These are phyloP conservation scores for Helminthosporium solani DNA, from an alignment of 2,329 filamentous ascomycete genomes.

Conservation along the genomic window DNA sequence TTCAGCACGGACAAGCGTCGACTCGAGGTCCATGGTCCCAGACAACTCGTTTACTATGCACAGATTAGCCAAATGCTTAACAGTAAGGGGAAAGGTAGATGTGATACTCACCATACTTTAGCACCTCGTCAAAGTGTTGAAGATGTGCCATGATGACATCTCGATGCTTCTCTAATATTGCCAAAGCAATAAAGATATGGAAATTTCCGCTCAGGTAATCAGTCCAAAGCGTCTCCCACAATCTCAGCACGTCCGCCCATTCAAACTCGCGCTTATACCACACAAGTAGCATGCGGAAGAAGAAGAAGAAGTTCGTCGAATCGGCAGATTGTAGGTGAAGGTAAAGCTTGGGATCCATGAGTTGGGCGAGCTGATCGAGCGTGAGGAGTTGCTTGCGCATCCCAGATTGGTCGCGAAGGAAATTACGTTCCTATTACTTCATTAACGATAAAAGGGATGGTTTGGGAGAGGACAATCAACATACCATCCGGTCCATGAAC, in stretches of 20 bases:
- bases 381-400: constrained; percentile 92
- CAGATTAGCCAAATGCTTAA: background rate
- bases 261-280: constrained; percentile 99
- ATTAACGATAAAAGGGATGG: constrained; percentile 8
- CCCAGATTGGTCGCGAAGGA: constrained; percentile 89
- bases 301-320: constrained; percentile 99
- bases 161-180: constrained; percentile 93
- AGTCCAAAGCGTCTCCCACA: constrained; percentile 96
- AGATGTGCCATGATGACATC: constrained; percentile 95
- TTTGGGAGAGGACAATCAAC: background rate
- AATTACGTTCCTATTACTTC: constrained; percentile 72
- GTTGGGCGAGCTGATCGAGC: constrained; percentile 90
- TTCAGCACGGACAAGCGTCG: constrained; percentile 84
- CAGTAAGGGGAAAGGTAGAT: background rate
- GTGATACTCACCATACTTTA: constrained; percentile 78
- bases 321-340: constrained; percentile 85
- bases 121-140: constrained; percentile 90
- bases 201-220: constrained; percentile 87
- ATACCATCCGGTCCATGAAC: constrained; percentile 93
- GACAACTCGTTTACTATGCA: constrained; percentile 86
- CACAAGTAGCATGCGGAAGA: constrained; percentile 97
- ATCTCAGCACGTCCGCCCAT: constrained; percentile 79
- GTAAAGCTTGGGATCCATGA: constrained; percentile 95
- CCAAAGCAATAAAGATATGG: constrained; percentile 89
- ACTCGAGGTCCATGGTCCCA: constrained; percentile 85